These are phyloP conservation scores for Arthroderma uncinatum DNA, from an alignment of 2,329 filamentous ascomycete genomes.

Conservation along the genomic window DNA sequence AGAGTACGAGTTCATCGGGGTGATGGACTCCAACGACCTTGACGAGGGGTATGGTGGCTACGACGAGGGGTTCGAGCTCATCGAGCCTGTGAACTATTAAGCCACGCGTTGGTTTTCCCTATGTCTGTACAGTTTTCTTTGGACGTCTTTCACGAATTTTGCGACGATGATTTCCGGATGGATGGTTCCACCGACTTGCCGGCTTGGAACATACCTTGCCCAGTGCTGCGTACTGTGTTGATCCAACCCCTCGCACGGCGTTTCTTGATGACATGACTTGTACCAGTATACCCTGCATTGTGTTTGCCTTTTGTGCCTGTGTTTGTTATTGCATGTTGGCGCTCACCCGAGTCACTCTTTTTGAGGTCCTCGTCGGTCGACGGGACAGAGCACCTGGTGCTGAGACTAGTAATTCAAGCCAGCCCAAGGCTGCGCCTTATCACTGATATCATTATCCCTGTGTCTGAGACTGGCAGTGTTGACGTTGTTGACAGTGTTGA, in stretches of 20 bases:
- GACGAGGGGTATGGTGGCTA: conserved; percentile 24
- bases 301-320: background rate
- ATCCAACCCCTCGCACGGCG: conserved; percentile 4
- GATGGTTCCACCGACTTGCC: too few relatives aligned
- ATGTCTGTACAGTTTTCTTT: background rate
- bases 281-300: conserved; percentile 13
- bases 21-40: conserved; percentile 29
- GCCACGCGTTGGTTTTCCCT: background rate
- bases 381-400: background rate
- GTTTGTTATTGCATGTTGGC: background rate
- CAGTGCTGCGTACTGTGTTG: background rate
- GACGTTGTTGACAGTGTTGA: too few relatives aligned
- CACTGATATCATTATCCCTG: too few relatives aligned
- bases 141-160: background rate
- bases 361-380: background rate
- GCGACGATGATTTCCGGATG: background rate
- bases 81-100: conserved; percentile 26
- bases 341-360: background rate
- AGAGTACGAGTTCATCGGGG: conserved; percentile 47
- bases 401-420: too few relatives aligned
- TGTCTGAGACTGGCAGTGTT: too few relatives aligned
- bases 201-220: too few relatives aligned
- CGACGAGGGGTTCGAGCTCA: conserved; percentile 35
- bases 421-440: too few relatives aligned
- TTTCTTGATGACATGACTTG: conserved; percentile 25